Percentiles rank a stretch among this genome's conserved stretches.
phyloP scores from a whole-genome alignment of 2,329 filamentous ascomycete genomes.

The Colletotrichum sidae region DNA sequence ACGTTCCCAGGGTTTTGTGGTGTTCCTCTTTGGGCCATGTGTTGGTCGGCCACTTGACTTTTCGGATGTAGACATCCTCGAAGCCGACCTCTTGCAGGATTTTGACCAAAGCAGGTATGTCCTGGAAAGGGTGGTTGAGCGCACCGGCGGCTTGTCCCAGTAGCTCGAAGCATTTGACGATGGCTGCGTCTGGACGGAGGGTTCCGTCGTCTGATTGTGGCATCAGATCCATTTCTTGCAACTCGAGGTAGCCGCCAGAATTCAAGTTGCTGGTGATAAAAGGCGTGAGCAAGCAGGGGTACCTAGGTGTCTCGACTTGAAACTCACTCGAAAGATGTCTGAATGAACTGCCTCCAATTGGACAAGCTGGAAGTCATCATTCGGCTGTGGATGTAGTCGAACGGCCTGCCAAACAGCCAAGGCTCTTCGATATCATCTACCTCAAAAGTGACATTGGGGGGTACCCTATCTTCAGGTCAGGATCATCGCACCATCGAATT shows the following conservation, averaged over 20 bases:
- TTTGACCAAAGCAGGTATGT: background rate
- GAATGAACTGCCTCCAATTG: conserved; percentile 40
- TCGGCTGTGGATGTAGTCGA: conserved; percentile 49
- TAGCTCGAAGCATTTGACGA: conserved; percentile 45
- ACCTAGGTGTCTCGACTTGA: background rate
- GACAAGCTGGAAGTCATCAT: conserved; percentile 44
- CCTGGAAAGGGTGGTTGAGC: conserved; percentile 39
- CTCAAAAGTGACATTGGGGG: conserved; percentile 57
- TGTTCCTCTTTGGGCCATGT: background rate
- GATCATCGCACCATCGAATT: no score
- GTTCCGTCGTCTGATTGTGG: conserved; percentile 55
- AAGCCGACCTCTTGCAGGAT: background rate
- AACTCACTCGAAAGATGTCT: background rate
- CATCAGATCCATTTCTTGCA: conserved; percentile 55
- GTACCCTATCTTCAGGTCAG: conserved; percentile 41
- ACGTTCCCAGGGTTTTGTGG: background rate
- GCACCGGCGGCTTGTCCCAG: conserved; percentile 46
- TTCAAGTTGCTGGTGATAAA: conserved; percentile 42
- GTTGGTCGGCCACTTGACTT: background rate
- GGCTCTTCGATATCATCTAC: conserved; percentile 49
- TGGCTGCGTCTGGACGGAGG: conserved; percentile 38
- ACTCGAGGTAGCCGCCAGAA: conserved; percentile 57
- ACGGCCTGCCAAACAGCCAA: conserved; percentile 46
- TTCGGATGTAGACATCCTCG: background rate
- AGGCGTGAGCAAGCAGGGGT: background rate